Evolutionary conservation across 805 yeast species (phyloP).

Genomic region (Yarrowia sp.): DNA sequence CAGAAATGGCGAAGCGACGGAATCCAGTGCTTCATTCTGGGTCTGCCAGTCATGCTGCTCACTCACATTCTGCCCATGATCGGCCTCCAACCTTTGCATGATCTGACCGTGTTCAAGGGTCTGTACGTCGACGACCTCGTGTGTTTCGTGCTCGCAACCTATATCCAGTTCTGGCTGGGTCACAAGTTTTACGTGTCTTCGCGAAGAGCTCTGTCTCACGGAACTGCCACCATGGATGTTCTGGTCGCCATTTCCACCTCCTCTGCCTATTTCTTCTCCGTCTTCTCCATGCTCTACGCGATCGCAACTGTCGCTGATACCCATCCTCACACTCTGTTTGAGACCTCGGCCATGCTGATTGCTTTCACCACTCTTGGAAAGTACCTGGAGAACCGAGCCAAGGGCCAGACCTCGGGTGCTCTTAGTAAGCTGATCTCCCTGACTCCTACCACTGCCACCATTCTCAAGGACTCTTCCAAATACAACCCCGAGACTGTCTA

Average conservation of each 20-base stretch:
- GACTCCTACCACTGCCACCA: conserved; percentile 77
- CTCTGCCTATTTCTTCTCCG: conserved; percentile 77
- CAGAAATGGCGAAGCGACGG: conserved; percentile 70
- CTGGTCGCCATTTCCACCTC: conserved; percentile 82
- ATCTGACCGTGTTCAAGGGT: conserved; percentile 53
- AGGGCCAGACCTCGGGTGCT: conserved; percentile 91
- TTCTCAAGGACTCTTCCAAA: conserved; percentile 49
- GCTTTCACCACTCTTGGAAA: conserved; percentile 88
- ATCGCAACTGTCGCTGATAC: conserved; percentile 43
- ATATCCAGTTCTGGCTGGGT: conserved; percentile 74
- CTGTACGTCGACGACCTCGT: conserved; percentile 68
- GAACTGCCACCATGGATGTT: conserved; percentile 90
- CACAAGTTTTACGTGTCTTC: conserved; percentile 69
- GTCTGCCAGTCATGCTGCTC: conserved; percentile 58
- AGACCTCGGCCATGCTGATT: conserved; percentile 84
- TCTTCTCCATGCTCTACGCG: conserved; percentile 62
- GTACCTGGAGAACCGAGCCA: conserved; percentile 88
- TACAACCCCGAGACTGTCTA: conserved; percentile 36
- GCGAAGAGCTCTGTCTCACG: conserved; percentile 67
- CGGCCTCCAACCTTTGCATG: conserved; percentile 51
- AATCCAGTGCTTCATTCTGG: conserved; percentile 57
- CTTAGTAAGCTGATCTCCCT: conserved; percentile 79
- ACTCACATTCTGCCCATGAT: conserved; percentile 54
- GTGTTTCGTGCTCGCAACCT: conserved; percentile 63
- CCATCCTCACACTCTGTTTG: conserved; percentile 76